Percentiles rank a stretch among this genome's conserved stretches.
Evolutionary conservation across 306 rosid species (phyloP).

Genomic region (Malus orientalis): DNA sequence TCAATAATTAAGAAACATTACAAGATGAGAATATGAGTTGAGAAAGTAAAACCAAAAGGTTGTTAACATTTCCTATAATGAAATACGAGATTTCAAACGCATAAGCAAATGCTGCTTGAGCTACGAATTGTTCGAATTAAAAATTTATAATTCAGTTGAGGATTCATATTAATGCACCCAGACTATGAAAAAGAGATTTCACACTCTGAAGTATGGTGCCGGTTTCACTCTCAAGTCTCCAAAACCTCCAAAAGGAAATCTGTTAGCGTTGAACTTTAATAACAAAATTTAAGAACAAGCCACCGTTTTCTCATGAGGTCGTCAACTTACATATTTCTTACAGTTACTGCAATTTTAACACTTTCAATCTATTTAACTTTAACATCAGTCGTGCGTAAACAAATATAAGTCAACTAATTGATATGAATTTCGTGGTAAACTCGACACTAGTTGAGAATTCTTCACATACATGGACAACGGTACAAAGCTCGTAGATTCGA

Average conservation of each 20-base stretch:
- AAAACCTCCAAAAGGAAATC: neutral
- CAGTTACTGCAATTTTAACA: too few relatives aligned
- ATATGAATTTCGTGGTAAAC: too few relatives aligned
- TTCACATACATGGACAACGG: neutral
- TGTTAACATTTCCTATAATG: fast-evolving
- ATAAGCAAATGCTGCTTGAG: neutral
- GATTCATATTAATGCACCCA: neutral
- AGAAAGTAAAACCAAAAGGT: neutral
- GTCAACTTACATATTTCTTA: neutral
- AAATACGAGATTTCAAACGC: too few relatives aligned
- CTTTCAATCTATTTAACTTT: too few relatives aligned
- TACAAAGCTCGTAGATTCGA: neutral
- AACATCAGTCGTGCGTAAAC: neutral
- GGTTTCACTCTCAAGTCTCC: constrained; percentile 2
- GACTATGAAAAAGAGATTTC: neutral
- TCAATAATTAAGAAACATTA: too few relatives aligned
- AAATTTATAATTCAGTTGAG: neutral
- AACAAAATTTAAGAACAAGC: neutral
- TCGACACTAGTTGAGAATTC: neutral
- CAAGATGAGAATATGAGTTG: neutral
- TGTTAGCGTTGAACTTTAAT: neutral
- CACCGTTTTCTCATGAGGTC: neutral
- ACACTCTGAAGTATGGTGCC: neutral
- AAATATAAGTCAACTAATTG: neutral
- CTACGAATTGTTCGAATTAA: neutral